A percentile compares a stretch with the other conserved stretches of the same genome.
These are phyloP conservation scores for Trichoderma gracile DNA, from an alignment of 2,329 filamentous ascomycete species.

Conservation along the genomic window DNA sequence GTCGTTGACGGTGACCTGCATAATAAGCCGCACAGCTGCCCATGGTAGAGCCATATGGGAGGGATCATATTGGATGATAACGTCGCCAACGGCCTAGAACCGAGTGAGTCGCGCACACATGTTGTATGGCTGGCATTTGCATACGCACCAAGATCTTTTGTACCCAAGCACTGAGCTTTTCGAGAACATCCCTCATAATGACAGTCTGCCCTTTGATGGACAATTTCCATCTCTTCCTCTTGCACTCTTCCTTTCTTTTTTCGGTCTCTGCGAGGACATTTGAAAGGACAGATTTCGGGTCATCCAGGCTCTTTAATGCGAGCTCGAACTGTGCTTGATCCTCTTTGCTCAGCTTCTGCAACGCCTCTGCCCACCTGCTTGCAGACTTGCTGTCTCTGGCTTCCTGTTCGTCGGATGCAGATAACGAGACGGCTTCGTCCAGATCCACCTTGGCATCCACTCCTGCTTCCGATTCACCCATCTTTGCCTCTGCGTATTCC, in stretches of 20 bases:
- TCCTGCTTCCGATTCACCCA: not conserved
- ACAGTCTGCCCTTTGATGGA: not conserved
- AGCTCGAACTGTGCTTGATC: constrained; percentile 6
- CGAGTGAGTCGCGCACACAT: not conserved
- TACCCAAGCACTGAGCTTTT: constrained; percentile 10
- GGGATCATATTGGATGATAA: constrained; percentile 16
- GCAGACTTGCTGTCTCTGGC: not conserved
- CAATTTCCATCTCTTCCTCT: constrained; percentile 12
- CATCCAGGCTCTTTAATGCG: not conserved
- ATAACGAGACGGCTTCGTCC: not conserved
- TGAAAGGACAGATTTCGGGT: constrained; percentile 1
- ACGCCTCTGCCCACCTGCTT: constrained; percentile 6
- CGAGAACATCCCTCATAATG: constrained; percentile 4
- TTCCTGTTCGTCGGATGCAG: not conserved
- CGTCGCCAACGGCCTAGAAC: constrained; percentile 23
- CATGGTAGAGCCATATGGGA: constrained; percentile 26
- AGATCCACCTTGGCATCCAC: not conserved
- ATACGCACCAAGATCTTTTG: constrained; percentile 9
- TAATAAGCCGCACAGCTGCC: constrained; percentile 24
- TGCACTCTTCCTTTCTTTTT: constrained; percentile 12
- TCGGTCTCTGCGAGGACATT: constrained; percentile 1
- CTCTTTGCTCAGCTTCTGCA: constrained; percentile 1
- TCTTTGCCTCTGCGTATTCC: not conserved
- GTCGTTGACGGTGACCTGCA: constrained; percentile 6
- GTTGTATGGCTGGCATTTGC: not conserved